These are phyloP conservation scores for Neophaeococcomyces aloes DNA, from an alignment of 2,329 filamentous ascomycete genomes.

Conservation along the genomic window DNA sequence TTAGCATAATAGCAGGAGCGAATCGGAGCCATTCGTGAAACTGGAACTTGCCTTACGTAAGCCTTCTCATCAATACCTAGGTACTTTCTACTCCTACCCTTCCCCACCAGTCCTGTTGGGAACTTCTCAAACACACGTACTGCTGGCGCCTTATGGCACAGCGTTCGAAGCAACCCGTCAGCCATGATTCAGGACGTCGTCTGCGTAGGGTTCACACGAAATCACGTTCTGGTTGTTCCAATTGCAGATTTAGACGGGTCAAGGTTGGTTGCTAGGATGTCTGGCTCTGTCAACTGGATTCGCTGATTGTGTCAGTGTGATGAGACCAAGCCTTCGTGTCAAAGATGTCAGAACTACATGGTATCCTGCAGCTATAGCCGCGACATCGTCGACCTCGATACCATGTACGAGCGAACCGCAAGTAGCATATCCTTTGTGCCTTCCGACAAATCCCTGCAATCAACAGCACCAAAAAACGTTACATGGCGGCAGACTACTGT, in stretches of 20 bases:
- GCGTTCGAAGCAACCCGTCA: neutral
- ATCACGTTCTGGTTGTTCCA: slow-evolving; percentile 40
- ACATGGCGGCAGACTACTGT: too few species aligned
- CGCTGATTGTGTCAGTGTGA: slow-evolving; percentile 32
- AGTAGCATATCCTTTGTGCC: neutral
- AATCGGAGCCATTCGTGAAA: neutral
- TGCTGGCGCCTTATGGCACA: neutral
- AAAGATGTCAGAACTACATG: slow-evolving; percentile 33
- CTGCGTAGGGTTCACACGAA: slow-evolving; percentile 22
- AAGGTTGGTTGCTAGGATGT: slow-evolving; percentile 29
- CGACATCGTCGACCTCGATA: neutral
- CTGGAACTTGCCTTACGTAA: neutral
- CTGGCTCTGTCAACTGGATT: too few species aligned
- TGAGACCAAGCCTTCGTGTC: slow-evolving; percentile 37
- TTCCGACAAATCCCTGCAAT: too few species aligned
- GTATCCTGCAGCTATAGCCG: slow-evolving; percentile 34
- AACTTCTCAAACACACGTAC: neutral
- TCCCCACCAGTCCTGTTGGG: neutral
- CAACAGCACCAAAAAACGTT: too few species aligned
- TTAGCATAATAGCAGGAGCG: too few species aligned
- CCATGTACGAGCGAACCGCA: neutral
- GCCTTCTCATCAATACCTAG: neutral
- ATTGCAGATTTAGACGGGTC: slow-evolving; percentile 43
- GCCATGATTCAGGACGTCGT: neutral
- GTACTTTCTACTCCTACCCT: too few species aligned